Evolutionary conservation across 768 basidiomycete species (phyloP).

Genomic region (Suillus bovinus): DNA sequence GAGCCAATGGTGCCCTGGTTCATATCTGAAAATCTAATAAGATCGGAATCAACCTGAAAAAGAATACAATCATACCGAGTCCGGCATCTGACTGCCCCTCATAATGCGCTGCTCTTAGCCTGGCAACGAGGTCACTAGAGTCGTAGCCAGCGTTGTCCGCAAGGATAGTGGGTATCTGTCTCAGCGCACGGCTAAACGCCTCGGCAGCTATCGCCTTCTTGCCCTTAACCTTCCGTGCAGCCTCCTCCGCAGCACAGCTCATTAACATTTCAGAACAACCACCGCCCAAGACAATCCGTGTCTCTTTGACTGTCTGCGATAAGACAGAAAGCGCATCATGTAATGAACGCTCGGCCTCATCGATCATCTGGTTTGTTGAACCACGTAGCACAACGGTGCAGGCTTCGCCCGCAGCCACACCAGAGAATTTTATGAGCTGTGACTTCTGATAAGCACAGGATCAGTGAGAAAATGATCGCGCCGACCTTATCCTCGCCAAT

Average conservation of each 20-base stretch:
- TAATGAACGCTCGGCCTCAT: constrained; percentile 96
- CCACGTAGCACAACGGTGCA: constrained; percentile 98
- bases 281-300: constrained; percentile 90
- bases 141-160: constrained; percentile 99
- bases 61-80: constrained; percentile 57
- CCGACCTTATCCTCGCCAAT: constrained; percentile 97
- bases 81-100: constrained; percentile 87
- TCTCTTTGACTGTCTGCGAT: constrained; percentile 97
- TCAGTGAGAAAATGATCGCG: background rate
- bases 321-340: constrained; percentile 98
- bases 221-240: constrained; percentile 78
- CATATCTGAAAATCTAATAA: constrained; percentile 27
- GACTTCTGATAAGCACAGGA: constrained; percentile 3
- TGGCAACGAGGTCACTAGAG: constrained; percentile 91
- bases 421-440: constrained; percentile 98
- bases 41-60: background rate
- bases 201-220: constrained; percentile 97
- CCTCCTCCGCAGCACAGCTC: constrained; percentile 92
- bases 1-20: constrained; percentile 43
- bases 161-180: constrained; percentile 95
- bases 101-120: constrained; percentile 90
- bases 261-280: constrained; percentile 99
- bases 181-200: constrained; percentile 83
- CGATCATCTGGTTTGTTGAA: constrained; percentile 98
- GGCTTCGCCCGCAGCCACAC: constrained; percentile 95